Evolutionary conservation across 2,329 filamentous ascomycete genomes (phyloP).

Genomic region (Nigrospora oryzae): DNA sequence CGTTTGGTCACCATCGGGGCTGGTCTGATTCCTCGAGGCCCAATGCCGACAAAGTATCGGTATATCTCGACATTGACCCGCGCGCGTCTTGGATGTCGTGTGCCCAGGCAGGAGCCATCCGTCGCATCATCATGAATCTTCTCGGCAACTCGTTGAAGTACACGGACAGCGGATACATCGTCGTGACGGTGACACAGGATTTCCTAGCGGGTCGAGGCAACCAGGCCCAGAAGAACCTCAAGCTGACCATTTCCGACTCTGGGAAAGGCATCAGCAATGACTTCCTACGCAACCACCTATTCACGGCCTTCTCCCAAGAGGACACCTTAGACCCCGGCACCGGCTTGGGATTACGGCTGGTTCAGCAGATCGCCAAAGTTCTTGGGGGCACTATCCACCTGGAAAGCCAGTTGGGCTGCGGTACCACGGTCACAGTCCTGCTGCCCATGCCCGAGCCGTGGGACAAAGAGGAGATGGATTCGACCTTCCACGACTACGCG

Average conservation of each 20-base stretch:
- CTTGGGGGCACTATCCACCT: conserved; percentile 10
- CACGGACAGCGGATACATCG: conserved; percentile 27
- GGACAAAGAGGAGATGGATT: conserved; percentile 11
- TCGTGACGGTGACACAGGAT: conserved; percentile 5
- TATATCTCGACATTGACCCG: conserved; percentile 41
- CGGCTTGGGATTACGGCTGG: conserved; percentile 52
- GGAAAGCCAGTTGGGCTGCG: conserved; percentile 9
- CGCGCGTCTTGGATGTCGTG: conserved; percentile 40
- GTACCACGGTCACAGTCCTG: conserved; percentile 25
- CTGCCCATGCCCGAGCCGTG: conserved; percentile 16
- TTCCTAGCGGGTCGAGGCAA: background rate
- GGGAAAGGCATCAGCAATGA: conserved; percentile 53
- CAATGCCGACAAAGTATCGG: conserved; percentile 18
- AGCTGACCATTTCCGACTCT: conserved; percentile 41
- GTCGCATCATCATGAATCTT: conserved; percentile 52
- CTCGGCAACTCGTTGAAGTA: conserved; percentile 56
- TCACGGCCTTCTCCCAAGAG: conserved; percentile 53
- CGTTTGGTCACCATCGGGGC: no score
- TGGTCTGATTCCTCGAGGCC: background rate
- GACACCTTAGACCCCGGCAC: conserved; percentile 47
- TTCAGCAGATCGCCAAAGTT: conserved; percentile 24
- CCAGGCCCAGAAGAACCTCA: background rate
- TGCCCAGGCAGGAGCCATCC: conserved; percentile 39
- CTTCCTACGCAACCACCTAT: conserved; percentile 48
- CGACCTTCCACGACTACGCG: conserved; percentile 14